Conservation (phyloP, 768 basidiomycete species). For the Candolleomyces efflorescens region DNA sequence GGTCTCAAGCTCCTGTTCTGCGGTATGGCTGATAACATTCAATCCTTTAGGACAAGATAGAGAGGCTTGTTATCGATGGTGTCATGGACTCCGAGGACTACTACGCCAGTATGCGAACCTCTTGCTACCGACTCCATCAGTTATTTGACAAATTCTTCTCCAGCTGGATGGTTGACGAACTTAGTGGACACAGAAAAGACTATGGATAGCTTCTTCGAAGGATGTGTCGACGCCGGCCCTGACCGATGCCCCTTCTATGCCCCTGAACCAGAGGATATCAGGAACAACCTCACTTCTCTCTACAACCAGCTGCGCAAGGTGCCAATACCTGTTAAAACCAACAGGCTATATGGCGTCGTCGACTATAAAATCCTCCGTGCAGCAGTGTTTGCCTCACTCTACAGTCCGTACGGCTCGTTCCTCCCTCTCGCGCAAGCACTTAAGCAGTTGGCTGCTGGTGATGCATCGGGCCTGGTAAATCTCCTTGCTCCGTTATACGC, state of each 20-base stretch:
- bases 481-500: constrained; percentile 4
- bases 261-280: constrained; percentile 27
- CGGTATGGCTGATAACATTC: neutral
- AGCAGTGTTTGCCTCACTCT: constrained; percentile 29
- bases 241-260: constrained; percentile 34
- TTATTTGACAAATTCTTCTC: neutral
- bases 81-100: constrained; percentile 38
- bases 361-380: constrained; percentile 29
- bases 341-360: constrained; percentile 29
- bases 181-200: constrained; percentile 34
- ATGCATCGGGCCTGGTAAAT: constrained; percentile 24
- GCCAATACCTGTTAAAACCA: constrained; percentile 31
- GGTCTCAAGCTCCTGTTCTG: neutral
- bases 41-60: constrained; percentile 30
- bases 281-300: constrained; percentile 29
- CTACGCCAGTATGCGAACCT: constrained; percentile 25
- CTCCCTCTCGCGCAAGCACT: constrained; percentile 30
- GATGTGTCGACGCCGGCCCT: constrained; percentile 35
- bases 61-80: constrained; percentile 35
- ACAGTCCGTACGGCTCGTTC: constrained; percentile 30
- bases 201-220: constrained; percentile 29
- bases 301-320: constrained; percentile 24
- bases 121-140: neutral
- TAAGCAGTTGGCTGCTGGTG: constrained; percentile 28
- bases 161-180: constrained; percentile 32